Base-by-base conservation (phyloP, 192 early-diverging fungal species). In the Coemansia pectinata region DNA sequence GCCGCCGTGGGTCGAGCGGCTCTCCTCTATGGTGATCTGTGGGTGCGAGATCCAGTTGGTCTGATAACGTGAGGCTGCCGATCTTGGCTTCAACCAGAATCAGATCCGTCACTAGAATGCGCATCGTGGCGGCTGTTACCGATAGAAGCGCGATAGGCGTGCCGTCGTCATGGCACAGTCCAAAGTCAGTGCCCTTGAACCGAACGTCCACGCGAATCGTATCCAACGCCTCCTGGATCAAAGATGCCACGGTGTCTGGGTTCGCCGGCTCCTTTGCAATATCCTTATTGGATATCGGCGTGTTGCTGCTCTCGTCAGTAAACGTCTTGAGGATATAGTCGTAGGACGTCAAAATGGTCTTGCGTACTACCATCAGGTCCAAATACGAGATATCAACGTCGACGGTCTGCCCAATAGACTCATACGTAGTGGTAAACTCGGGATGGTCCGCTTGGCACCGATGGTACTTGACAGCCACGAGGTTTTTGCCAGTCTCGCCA, bases 311-410 rank as follows among this genome's bases (percentile, higher is more conserved):
- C 5, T 73, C 81, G 48, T 84, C 81, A 5, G 77, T 79, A 76
- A 94, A 95, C 6, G 92, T 92, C 48, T 88, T 87, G 14, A 94
- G 70, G 5, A 96, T 80, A 68, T 93, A 96, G 64, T 95, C 91
- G 75, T 96, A 94, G 10, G 95, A 78, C 8, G 87, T 89, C 68
- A 97, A 76, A 12, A 99, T 91, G 60, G 90, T 91, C 71, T 91
- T 92, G 33, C 90, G 89, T 10, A 94, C 92, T 2, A 98, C 84
- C 61, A 96, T 90, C 66, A 98, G 82, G 29, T 91, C 91, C 19
- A 96, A 69, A 38, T 83, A 92, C 41, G 88, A 96, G 63, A 88
- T 86, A 17, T 88, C 90, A 1, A 98, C 86, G 38, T 95, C 91
- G 6, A 94, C 87, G 0, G 87, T 90, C 63, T 95, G 93, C 53